Evolutionary conservation across 2,329 filamentous ascomycete genomes (phyloP), one percentile per base, ranked within the genome.

Genomic region (Pseudocercospora eumusae): DNA sequence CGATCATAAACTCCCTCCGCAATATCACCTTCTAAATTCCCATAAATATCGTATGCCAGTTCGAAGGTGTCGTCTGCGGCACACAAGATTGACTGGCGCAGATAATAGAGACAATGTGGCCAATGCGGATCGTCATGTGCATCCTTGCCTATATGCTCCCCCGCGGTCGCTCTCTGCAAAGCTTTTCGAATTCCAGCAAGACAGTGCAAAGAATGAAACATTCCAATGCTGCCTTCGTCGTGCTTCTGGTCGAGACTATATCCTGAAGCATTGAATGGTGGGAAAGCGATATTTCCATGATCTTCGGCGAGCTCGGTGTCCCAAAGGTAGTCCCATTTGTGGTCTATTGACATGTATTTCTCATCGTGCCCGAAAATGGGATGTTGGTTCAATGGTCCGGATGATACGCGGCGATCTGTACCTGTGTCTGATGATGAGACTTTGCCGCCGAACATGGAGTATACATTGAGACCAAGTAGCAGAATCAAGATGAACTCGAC

Each of bases 41-140:
- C 52, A 27, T 28, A 18, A 10, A 54, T 54, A 36, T 54, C 28
- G 7, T 15, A n/a, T 6, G 52, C 52, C n/a, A 54, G 31, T 18
- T 62, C 60, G n/a, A 62, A 57, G 3, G 60, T 62, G 28, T 62
- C 60, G 27, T 62, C 60, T 10, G 60, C 60, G 20, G 57, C 54
- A 20, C 60, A 62, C 45, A 62, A 33, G 15, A 62, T 62, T 13
- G 52, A n/a, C 25, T 58, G 31, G 4, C 60, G 4, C 13, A 62
- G 36, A 28, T 62, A 62, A 11, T 58, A 50, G 15, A 62, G 23
- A 44, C 60, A 62, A 13, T 62, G 60, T 20, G 60, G 60, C 60
- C 60, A 62, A 47, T 62, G 60, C 33, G 60, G 55, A 45, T 62
- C 60, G 40, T 49, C 47, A 42, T 53, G 15, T 6, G 36, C 33